phyloP scores from a whole-genome alignment of 257 asterid species.

The Ocimum tenuiflorum region DNA sequence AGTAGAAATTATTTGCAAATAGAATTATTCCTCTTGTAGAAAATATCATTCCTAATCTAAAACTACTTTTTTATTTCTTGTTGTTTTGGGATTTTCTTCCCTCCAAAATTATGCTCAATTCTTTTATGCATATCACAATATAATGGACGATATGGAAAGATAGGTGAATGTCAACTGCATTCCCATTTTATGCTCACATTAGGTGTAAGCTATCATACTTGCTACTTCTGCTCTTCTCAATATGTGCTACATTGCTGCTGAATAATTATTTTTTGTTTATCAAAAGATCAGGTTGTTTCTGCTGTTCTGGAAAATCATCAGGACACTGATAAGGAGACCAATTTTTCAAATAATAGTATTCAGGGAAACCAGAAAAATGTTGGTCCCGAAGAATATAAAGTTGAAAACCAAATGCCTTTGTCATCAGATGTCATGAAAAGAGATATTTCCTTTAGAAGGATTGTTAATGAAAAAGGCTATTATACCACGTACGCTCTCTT shows the following conservation, averaged over 20 bases:
- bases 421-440: conserved; percentile 44
- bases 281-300: conserved; percentile 67
- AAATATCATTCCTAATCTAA: not conserved
- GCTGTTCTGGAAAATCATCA: conserved; percentile 61
- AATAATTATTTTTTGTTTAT: conserved; percentile 31
- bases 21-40: not conserved
- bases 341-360: conserved; percentile 19
- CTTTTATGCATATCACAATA: conserved; percentile 3
- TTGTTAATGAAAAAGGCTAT: conserved; percentile 54
- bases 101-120: not conserved
- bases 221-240: conserved; percentile 11
- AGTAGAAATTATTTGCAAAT: not conserved
- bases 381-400: conserved; percentile 28
- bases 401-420: conserved; percentile 27
- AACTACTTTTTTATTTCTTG: conserved; percentile 8
- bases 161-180: not conserved
- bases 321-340: conserved; percentile 30
- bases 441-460: conserved; percentile 58
- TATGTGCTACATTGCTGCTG: conserved; percentile 23
- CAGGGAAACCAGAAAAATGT: conserved; percentile 28
- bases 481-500: conserved; percentile 43
- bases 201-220: conserved; percentile 13
- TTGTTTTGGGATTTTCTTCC: conserved; percentile 7
- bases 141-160: conserved; percentile 1
- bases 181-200: conserved; percentile 1